Evolutionary conservation across 257 asterid genomes (phyloP), one percentile per base, ranked within the genome.

Genomic region (Solanum dulcamara): DNA sequence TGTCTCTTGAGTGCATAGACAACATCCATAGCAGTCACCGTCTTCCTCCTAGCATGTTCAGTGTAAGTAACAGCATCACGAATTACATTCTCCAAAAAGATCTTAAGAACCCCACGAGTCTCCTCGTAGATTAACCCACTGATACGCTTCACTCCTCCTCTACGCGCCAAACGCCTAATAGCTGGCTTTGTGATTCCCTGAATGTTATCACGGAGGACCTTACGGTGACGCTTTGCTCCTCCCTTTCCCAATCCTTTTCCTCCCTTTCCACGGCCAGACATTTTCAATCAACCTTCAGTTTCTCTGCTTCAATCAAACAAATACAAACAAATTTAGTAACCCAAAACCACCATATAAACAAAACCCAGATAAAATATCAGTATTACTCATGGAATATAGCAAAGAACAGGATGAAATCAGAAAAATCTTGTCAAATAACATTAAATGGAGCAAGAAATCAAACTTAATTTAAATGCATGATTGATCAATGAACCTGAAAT

Each of bases 11-110:
- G 37, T 0, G 85, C 60, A 20, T 83, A 62, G 0, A 83, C 85
- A 44, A 83, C 85, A 83, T 83, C 85, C 85, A 83, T 83, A 13
- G 85, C 85, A n/a, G 85, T 83, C 0, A 83, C 79, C 0, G 79
- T 83, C 75, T 83, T 83, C 46, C 85, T 60, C 60, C 80, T 66
- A 14, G 85, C 85, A 26, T 82, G 85, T 44, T 60, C 85, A 2
- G 79, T 82, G 60, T 82, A 82, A 0, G 85, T 82, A 7, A 82
- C 79, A 4, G 79, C 40, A 26, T 82, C 79, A 57, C 85, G 70
- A 20, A 60, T 82, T 60, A 82, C 79, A 40, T 82, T 82, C 40
- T 82, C 79, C 59, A 82, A 44, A 26, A 82, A 82, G 18, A 82
- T 82, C 85, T 82, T 82, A 28, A 82, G 17, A 4, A 82, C 85